Percentiles rank a stretch among this genome's conserved stretches.
These are phyloP conservation scores for Chloromonas sp. DNA, from an alignment of 163 green algal species.

Conservation along the genomic window DNA sequence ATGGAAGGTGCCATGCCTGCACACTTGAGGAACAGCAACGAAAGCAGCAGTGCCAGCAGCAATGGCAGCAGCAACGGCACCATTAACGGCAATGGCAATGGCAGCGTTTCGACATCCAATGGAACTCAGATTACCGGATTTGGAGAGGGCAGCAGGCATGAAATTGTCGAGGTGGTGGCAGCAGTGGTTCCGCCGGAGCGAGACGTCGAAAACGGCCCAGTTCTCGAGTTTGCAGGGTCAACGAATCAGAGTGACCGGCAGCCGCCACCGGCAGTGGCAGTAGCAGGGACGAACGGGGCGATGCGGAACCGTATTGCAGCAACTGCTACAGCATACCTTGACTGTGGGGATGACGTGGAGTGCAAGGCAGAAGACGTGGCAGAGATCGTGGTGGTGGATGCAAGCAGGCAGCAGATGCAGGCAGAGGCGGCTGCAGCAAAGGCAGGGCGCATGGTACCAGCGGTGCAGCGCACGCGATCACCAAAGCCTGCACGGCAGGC, in stretches of 20 bases:
- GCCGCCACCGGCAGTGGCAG: too few relatives aligned
- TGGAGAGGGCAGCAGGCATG: neutral
- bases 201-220: too few relatives aligned
- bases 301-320: neutral
- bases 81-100: too few relatives aligned
- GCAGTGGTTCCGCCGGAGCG: neutral
- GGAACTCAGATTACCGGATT: neutral
- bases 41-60: neutral
- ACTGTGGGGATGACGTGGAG: neutral
- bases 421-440: neutral
- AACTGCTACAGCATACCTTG: neutral
- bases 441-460: too few relatives aligned
- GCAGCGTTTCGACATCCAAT: too few relatives aligned
- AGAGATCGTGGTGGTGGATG: neutral
- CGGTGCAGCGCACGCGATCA: too few relatives aligned
- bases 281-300: neutral
- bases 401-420: neutral
- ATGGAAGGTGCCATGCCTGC: constrained; percentile 5
- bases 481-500: too few relatives aligned
- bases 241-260: too few relatives aligned
- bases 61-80: neutral
- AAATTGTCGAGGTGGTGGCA: neutral
- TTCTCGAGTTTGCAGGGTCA: too few relatives aligned
- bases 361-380: neutral
- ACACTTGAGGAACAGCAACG: neutral